phyloP scores from a whole-genome alignment of 2,329 filamentous ascomycete genomes.

The Periconia macrospinosa region DNA sequence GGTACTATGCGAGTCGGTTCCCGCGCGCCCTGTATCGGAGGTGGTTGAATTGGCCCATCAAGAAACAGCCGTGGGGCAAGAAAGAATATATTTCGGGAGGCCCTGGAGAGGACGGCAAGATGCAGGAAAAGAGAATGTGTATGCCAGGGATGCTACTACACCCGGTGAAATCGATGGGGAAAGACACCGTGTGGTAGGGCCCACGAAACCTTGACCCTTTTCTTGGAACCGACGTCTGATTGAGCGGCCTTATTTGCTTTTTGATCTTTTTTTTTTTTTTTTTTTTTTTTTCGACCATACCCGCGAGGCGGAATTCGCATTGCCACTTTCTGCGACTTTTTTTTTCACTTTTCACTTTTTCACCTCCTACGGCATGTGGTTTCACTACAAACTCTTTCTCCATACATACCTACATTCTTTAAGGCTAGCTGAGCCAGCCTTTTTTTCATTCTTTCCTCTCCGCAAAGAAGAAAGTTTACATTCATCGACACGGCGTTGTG shows the following conservation, averaged over 20 bases:
- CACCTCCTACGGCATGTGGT: no score
- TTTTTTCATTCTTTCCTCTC: background rate
- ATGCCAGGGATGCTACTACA: constrained; percentile 86
- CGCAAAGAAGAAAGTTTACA: background rate
- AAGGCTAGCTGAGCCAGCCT: background rate
- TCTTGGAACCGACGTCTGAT: background rate
- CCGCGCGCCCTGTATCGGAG: constrained; percentile 78
- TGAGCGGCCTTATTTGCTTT: background rate
- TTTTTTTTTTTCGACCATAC: background rate
- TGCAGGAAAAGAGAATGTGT: constrained; percentile 78
- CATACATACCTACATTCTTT: no score
- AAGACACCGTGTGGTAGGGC: constrained; percentile 9
- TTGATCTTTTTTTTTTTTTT: background rate
- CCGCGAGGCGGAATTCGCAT: background rate
- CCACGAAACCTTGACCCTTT: no score
- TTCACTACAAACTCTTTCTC: no score
- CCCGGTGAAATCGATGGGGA: constrained; percentile 70
- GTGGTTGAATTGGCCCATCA: constrained; percentile 82
- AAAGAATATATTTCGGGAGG: constrained; percentile 62
- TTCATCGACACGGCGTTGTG: background rate
- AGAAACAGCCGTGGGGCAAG: constrained; percentile 77
- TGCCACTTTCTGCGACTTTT: background rate
- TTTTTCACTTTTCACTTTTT: background rate
- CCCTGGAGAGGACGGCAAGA: constrained; percentile 46
- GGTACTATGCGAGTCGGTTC: constrained; percentile 90